These are phyloP conservation scores for Senna tora DNA, from an alignment of 306 rosid species.

Conservation along the genomic window DNA sequence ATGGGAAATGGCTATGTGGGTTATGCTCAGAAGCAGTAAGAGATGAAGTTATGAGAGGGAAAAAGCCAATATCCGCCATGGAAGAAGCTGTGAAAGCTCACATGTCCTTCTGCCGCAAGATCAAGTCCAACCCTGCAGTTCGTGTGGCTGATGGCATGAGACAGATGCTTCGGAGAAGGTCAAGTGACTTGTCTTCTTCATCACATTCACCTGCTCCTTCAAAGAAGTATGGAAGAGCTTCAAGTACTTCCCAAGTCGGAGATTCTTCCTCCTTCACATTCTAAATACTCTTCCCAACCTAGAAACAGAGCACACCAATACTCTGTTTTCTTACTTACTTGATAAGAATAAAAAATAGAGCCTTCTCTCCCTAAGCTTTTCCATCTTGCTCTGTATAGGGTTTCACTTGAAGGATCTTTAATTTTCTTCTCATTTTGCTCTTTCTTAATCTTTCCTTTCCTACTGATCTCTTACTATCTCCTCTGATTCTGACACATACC, in stretches of 20 bases:
- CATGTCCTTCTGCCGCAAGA: constrained; percentile 93
- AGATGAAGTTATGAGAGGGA: constrained; percentile 75
- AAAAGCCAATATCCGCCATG: constrained; percentile 55
- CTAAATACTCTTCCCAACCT: constrained; percentile 33
- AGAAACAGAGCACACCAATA: constrained; percentile 19
- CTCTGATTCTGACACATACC: background rate
- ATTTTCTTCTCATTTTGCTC: constrained; percentile 26
- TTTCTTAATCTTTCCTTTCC: too few species aligned
- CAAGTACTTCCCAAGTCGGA: constrained; percentile 77
- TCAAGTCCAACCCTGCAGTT: constrained; percentile 86
- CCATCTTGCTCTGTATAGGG: constrained; percentile 55
- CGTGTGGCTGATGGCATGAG: constrained; percentile 97
- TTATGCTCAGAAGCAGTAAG: constrained; percentile 97
- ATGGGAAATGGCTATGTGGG: constrained; percentile 97
- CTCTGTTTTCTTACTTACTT: constrained; percentile 36
- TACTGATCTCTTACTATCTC: constrained; percentile 27
- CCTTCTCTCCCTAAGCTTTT: constrained; percentile 32
- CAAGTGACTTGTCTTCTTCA: constrained; percentile 58
- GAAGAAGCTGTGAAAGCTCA: constrained; percentile 97
- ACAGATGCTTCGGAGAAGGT: constrained; percentile 91
- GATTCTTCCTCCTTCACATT: constrained; percentile 68
- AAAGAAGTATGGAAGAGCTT: constrained; percentile 64
- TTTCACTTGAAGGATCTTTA: constrained; percentile 38
- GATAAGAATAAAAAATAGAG: constrained; percentile 17
- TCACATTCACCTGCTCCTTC: constrained; percentile 52